Base-by-base conservation (phyloP, 176 grass and related monocot species). In the Phoenix roebelenii region DNA sequence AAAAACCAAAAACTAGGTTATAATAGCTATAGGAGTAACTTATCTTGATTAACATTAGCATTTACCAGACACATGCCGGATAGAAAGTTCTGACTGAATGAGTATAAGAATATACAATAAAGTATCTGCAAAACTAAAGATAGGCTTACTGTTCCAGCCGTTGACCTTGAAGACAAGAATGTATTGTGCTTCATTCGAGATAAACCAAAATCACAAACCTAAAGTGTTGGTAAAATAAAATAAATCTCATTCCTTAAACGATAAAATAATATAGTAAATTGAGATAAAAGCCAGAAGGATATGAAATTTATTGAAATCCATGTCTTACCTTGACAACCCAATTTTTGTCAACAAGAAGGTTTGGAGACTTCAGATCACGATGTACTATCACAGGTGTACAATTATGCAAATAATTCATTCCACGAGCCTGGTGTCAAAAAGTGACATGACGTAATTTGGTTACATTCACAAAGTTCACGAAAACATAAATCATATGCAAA, bases 371-470 rank as follows among this genome's bases (percentile, higher is more conserved):
- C 20, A 98, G 67, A 73, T 98, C 93, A 70, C 93, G 74, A 78
- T 98, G 93, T n/a, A 98, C 93, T 71, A 98, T 80, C 50, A 98
- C 72, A 64, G 88, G 93, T 18, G 88, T 69, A 70, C 84, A 89
- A 51, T 92, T 98, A 83, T 98, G 93, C 74, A 98, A 81, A 76
- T 98, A 92, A 98, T 98, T 98, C 93, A 98, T 98, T 74, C 93
- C 93, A 48, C 93, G 84, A 64, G 84, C 87, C 93, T 98, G 66
- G 16, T 50, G 32, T 52, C n/a, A 70, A 79, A 67, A 44, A 44
- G 35, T 44, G 35, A 44, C 2, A 0, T 44, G 35, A 10, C 12
- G 35, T 44, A 44, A 30, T 44, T 44, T 14, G 9, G 2, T 44
- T 44, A 44, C 9, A 44, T 12, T 44, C 35, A 44, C 10, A 44